Percentiles rank a stretch among this genome's conserved stretches.
These are phyloP conservation scores for Lavandula angustifolia DNA, from an alignment of 257 asterid genomes.

Conservation along the genomic window DNA sequence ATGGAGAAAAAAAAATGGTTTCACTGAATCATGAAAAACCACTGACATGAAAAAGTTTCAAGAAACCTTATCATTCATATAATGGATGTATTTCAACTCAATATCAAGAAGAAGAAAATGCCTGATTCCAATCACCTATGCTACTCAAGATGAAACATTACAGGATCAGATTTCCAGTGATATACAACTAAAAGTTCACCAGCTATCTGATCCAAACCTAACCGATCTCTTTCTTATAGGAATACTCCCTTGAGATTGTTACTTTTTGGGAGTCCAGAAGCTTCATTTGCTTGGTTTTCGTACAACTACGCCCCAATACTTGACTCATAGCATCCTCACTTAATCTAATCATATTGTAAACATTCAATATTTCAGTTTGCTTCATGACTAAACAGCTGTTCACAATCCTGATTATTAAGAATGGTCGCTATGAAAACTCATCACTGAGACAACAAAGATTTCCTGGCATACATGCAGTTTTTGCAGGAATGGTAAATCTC, in stretches of 20 bases:
- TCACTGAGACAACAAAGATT: background rate
- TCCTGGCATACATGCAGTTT: background rate
- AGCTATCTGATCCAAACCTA: background rate
- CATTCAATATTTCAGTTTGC: background rate
- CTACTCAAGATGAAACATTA: slow-evolving; percentile 11
- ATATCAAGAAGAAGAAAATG: slow-evolving; percentile 1
- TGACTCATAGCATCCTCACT: slow-evolving; percentile 4
- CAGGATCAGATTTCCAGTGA: slow-evolving; percentile 16
- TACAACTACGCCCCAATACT: background rate
- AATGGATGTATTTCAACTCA: slow-evolving; percentile 14
- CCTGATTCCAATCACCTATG: slow-evolving; percentile 12
- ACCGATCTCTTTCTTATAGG: too few species aligned
- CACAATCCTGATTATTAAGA: background rate
- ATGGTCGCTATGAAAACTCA: background rate
- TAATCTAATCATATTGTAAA: slow-evolving; percentile 4
- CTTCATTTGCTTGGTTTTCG: background rate
- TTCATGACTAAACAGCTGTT: slow-evolving; percentile 4
- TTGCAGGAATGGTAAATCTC: background rate
- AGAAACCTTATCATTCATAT: slow-evolving; percentile 7
- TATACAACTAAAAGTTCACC: slow-evolving; percentile 23
- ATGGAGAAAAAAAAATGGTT: slow-evolving; percentile 6
- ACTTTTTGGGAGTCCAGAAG: slow-evolving; percentile 10
- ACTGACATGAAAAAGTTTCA: slow-evolving; percentile 5
- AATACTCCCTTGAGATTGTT: background rate
- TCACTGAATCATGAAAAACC: slow-evolving; percentile 21